Evolutionary conservation across 192 early-diverging fungal genomes (phyloP), one percentile per base, ranked within the genome.

Genomic region (Bifiguratus adelaidae): DNA sequence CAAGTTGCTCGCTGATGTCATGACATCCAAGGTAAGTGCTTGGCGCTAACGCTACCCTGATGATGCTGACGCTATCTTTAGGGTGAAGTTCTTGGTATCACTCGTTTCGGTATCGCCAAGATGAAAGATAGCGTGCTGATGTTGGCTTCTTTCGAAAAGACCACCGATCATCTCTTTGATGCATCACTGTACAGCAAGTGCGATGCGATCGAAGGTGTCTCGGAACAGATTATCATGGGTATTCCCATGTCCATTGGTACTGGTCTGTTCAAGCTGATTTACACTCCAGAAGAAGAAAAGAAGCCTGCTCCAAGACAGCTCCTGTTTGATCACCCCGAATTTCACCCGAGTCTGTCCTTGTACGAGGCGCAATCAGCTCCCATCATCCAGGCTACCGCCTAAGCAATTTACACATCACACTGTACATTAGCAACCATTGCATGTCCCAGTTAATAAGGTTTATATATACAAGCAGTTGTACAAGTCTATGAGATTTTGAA

Each of bases 91-190:
- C 68, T 99, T 4, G 97, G 95, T 47, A 95, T 99, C 50, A 97
- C 93, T 28, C 84, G 97, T 18, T 97, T 96, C 61, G 97, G 97
- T 66, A 92, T 99, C 52, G 83, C 93, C 44, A 96, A 98, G 76
- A 98, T 98, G 95, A 95, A 95, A 60, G 94, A 97, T 66, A 88
- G 85, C 60, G 97, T 97, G 11, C 79, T 99, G 53, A 97, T 97
- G 94, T 74, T 98, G 56, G 95, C 95, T 7, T 98, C 93, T 30
- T 99, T 99, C 56, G 97, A 99, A 71, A 98, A 97, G 74, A 99
- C 97, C 0, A 96, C 95, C 0, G 97, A 99, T 55, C 95, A 98
- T 55, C 71, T 99, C 53, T 98, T 99, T 55, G 95, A 99, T 33
- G 97, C 97, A 0, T 78, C 97, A 2, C 84, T 93, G 56, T 95